Evolutionary conservation across 306 rosid species (phyloP), one percentile per base, ranked within the genome.

Genomic region (Vicia villosa): DNA sequence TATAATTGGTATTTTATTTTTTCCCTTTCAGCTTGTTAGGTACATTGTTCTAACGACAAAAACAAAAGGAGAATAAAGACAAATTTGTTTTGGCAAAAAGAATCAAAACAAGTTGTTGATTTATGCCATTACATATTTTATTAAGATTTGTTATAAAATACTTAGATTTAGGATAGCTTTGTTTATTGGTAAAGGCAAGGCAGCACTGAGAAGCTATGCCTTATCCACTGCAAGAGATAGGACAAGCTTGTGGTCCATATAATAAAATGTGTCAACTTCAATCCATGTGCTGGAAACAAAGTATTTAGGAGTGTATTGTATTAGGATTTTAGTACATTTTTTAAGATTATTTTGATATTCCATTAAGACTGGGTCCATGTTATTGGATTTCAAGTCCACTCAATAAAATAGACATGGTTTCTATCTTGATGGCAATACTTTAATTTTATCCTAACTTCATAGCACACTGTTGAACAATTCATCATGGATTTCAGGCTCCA

Each of bases 191-290:
- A 55, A 34, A 24, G 57, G 45, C 24, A 13, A 6, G 56, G 12
- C 30, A 32, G 47, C 47, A 36, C 13, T 17, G 3, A 10, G 66
- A 78, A 67, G 62, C 56, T 21, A 36, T 74, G 28, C 63, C 62
- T 66, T 78, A 66, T 72, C 70, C 43, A 19, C 58, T 78, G 36
- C 65, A 17, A 37, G 57, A 47, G 36, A 67, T 14, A 8, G 43
- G 46, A 41, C 74, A 57, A 26, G 26, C 28, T 20, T 51, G 61
- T 41, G 67, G 74, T 22, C 67, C 71, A 34, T 34, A 34, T 34
- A 34, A 34, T 34, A 34, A 32, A 34, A 34, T 1, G 38, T 34
- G 38, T 34, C 38, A 34, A 34, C 38, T 34, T 34, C 10, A 34
- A 7, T 34, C 38, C 38, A 34, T 34, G 38, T 34, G 10, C 38